phyloP scores from a whole-genome alignment of 176 grass and related monocot genomes.

The Musa schizocarpa region DNA sequence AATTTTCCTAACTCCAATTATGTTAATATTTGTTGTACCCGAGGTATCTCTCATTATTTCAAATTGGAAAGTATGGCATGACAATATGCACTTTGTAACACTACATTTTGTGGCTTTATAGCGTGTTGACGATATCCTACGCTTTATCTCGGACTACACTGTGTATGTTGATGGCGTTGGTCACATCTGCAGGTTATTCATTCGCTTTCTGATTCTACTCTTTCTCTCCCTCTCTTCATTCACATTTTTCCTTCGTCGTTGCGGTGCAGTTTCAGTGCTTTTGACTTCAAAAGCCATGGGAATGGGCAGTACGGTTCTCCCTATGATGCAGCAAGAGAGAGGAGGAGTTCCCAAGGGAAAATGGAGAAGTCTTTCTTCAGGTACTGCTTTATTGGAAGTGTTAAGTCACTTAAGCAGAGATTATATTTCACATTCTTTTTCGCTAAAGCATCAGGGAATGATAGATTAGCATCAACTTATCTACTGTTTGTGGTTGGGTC shows the following conservation, averaged over 20 bases:
- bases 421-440: neutral
- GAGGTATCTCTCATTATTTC: constrained; percentile 36
- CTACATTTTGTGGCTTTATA: constrained; percentile 17
- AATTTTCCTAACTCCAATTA: constrained; percentile 77
- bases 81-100: too few species aligned
- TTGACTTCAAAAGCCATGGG: constrained; percentile 85
- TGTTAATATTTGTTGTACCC: constrained; percentile 84
- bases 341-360: constrained; percentile 96
- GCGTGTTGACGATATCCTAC: constrained; percentile 87
- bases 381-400: constrained; percentile 18
- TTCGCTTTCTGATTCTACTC: constrained; percentile 12
- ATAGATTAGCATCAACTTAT: too few species aligned
- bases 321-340: constrained; percentile 46
- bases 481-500: too few species aligned
- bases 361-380: constrained; percentile 99
- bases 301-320: constrained; percentile 89
- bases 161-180: constrained; percentile 92
- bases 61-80: constrained; percentile 12
- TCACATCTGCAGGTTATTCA: constrained; percentile 77
- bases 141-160: constrained; percentile 93
- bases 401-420: too few species aligned
- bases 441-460: too few species aligned
- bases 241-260: neutral
- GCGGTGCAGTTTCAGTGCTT: constrained; percentile 55
- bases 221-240: constrained; percentile 17